Evolutionary conservation across 352 stramenopile species (phyloP).

Genomic region (Pythium monospermum): DNA sequence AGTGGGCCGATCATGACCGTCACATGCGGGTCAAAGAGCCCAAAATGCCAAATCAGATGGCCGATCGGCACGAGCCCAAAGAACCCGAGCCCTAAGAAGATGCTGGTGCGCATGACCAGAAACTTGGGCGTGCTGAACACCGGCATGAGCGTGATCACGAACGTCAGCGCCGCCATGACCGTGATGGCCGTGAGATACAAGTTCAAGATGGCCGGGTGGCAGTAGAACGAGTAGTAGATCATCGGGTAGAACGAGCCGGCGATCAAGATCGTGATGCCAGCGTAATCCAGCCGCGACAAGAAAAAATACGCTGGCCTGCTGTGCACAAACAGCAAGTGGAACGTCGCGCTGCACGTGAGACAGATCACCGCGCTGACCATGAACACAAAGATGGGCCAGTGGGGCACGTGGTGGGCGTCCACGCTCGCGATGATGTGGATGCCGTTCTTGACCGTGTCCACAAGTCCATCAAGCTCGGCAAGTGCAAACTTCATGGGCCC

Average conservation of each 20-base stretch:
- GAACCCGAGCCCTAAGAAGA: conserved; percentile 81
- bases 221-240: conserved; percentile 90
- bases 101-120: conserved; percentile 59
- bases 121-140: conserved; percentile 70
- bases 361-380: conserved; percentile 81
- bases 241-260: conserved; percentile 82
- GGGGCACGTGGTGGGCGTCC: conserved; percentile 65
- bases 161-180: conserved; percentile 60
- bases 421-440: conserved; percentile 66
- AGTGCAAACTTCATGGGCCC: conserved; percentile 71
- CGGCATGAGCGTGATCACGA: conserved; percentile 64
- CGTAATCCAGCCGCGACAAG: conserved; percentile 78
- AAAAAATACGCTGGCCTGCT: conserved; percentile 69
- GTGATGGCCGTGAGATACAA: conserved; percentile 67
- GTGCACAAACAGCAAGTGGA: conserved; percentile 84
- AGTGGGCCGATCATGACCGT: conserved; percentile 80
- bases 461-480: conserved; percentile 63
- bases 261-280: conserved; percentile 85
- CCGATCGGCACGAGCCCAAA: conserved; percentile 73
- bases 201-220: conserved; percentile 55
- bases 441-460: conserved; percentile 76
- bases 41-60: conserved; percentile 73
- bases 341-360: conserved; percentile 74
- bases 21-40: conserved; percentile 75
- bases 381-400: conserved; percentile 85